Evolutionary conservation across 768 basidiomycete species (phyloP).

Genomic region (Naganishia onofrii): DNA sequence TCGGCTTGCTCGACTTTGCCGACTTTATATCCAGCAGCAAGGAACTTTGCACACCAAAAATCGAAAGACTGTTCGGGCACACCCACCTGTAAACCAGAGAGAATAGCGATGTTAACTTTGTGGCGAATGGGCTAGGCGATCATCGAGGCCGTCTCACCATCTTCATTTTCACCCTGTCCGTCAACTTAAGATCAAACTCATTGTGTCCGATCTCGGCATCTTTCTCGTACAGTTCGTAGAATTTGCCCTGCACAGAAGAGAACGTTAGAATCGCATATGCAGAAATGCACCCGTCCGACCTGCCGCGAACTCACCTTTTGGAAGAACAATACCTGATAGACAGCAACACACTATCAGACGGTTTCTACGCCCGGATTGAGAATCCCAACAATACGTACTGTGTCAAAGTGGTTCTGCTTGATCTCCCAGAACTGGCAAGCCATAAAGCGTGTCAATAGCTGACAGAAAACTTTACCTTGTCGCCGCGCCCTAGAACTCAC

Average conservation of each 20-base stretch:
- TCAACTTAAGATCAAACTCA: conserved; percentile 84
- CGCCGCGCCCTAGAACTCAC: not conserved
- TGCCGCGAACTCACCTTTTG: conserved; percentile 70
- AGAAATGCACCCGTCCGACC: too few species aligned
- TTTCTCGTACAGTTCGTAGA: conserved; percentile 76
- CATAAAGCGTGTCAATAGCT: not conserved
- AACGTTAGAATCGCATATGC: not conserved
- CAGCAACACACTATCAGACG: conserved; percentile 52
- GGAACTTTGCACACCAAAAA: conserved; percentile 57
- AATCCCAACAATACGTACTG: conserved; percentile 56
- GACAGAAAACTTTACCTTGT: not conserved
- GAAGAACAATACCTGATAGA: conserved; percentile 71
- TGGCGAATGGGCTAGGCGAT: too few species aligned
- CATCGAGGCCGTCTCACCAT: conserved; percentile 64
- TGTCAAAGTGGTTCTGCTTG: conserved; percentile 96
- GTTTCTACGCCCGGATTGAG: not conserved
- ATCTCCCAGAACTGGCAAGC: conserved; percentile 70
- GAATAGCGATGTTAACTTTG: too few species aligned
- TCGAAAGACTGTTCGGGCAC: conserved; percentile 93
- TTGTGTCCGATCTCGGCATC: conserved; percentile 87
- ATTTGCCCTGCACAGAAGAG: conserved; percentile 57
- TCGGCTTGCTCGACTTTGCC: conserved; percentile 96
- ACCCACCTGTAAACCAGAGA: conserved; percentile 64
- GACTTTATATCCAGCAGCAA: conserved; percentile 55
- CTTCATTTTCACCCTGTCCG: conserved; percentile 90